Evolutionary conservation across 2,329 filamentous ascomycete genomes (phyloP).

Genomic region (Fusarium brevicatenulatum): DNA sequence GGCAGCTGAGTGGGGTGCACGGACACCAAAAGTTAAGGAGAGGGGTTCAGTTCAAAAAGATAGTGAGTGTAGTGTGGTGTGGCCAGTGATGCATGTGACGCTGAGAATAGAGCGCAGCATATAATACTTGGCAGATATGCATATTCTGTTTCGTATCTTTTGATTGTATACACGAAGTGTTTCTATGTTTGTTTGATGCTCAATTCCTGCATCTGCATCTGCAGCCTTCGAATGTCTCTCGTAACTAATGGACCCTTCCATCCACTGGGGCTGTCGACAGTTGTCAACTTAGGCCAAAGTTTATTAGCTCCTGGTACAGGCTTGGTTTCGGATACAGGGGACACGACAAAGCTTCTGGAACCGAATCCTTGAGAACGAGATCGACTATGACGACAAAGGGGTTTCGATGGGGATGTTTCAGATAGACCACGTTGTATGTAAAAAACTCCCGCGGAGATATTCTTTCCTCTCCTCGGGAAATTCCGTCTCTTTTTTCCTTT

Average conservation of each 20-base stretch:
- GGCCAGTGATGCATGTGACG: not conserved
- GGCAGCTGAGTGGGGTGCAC: slow-evolving; percentile 30
- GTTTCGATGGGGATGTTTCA: slow-evolving; percentile 14
- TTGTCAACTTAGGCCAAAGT: slow-evolving; percentile 3
- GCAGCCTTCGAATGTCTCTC: not conserved
- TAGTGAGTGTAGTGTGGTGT: not conserved
- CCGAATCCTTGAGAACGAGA: slow-evolving; percentile 17
- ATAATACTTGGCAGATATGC: not conserved
- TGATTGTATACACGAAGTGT: not conserved
- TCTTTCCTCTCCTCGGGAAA: not conserved
- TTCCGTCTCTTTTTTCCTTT: not conserved
- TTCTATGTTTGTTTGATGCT: not conserved
- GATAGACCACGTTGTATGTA: not conserved
- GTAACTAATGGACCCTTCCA: not conserved
- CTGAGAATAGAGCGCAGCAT: not conserved
- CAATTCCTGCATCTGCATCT: not conserved
- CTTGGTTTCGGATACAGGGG: slow-evolving; percentile 16
- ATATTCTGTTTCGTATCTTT: slow-evolving; percentile 4
- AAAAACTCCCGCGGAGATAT: slow-evolving; percentile 2
- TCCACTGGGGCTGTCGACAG: not conserved
- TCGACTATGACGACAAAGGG: slow-evolving; percentile 33
- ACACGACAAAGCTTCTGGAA: slow-evolving; percentile 22
- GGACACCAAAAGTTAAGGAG: slow-evolving; percentile 25
- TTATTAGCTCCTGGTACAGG: slow-evolving; percentile 10
- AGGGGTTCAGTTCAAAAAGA: not conserved